phyloP scores from a whole-genome alignment of 805 yeast species.

The Saccharomycopsis sp. region DNA sequence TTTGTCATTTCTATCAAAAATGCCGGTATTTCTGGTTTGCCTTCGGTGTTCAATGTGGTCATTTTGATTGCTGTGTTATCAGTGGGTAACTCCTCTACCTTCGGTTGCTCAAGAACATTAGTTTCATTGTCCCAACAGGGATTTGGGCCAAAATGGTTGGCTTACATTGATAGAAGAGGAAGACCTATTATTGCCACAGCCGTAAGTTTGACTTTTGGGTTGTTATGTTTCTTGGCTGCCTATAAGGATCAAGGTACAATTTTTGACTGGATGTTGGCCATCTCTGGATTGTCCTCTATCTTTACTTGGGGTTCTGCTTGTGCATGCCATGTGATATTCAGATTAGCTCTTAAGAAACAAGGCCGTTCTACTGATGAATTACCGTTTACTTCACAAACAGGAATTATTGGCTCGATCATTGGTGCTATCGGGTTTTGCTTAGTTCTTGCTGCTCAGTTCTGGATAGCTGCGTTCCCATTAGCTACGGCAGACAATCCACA shows the following conservation, averaged over 20 bases:
- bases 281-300: slow-evolving; percentile 42
- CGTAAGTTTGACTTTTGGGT: slow-evolving; percentile 36
- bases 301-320: slow-evolving; percentile 47
- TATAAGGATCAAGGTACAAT: slow-evolving; percentile 34
- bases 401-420: slow-evolving; percentile 36
- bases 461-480: slow-evolving; percentile 43
- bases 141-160: slow-evolving; percentile 37
- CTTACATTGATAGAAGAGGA: slow-evolving; percentile 44
- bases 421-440: slow-evolving; percentile 32
- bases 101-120: slow-evolving; percentile 48
- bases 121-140: slow-evolving; percentile 41
- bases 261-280: slow-evolving; percentile 43
- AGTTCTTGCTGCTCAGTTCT: slow-evolving; percentile 40
- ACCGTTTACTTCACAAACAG: slow-evolving; percentile 37
- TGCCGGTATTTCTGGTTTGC: slow-evolving; percentile 32
- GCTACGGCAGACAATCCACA: slow-evolving; percentile 28
- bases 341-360: slow-evolving; percentile 38
- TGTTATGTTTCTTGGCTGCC: slow-evolving; percentile 41
- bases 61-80: slow-evolving; percentile 36
- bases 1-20: slow-evolving; percentile 41
- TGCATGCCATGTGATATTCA: slow-evolving; percentile 38
- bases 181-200: slow-evolving; percentile 42
- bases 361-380: slow-evolving; percentile 37
- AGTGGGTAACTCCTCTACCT: slow-evolving; percentile 51
- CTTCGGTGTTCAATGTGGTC: slow-evolving; percentile 36